Base-by-base conservation (phyloP, 192 early-diverging fungal genomes). In the Coemansia sp. region DNA sequence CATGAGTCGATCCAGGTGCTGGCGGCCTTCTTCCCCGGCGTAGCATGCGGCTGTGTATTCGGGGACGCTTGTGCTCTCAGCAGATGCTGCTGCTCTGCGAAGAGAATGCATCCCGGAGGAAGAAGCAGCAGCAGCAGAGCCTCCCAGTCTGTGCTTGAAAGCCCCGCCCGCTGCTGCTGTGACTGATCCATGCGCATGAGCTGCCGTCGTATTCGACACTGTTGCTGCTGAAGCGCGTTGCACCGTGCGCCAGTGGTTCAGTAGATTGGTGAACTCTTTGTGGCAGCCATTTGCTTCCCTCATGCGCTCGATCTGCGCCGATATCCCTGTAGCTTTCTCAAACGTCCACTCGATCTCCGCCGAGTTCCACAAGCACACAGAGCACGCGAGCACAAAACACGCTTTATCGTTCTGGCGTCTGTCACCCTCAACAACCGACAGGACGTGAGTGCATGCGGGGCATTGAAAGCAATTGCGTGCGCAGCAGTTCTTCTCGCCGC, bases 381-480 rank as follows among this genome's bases (percentile, higher is more conserved):
- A 83, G 71, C 97, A 99, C 2, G 86, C 66, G 21, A 97, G 82
- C 70, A 89, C 88, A 68, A 90, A 74, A 33, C 61, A 92, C 16
- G 87, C 82, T 51, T 80, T 37, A 74, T 21, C 40, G 21, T 35
- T 23, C 48, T 51, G 48, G 7, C 48, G 48, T 25, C 48, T 23
- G 58, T 58, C 31, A 62, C 40, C 87, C 28, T 89, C 89, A 0
- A 90, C 84, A 26, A 94, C 93, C 0, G 87, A 84, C 20, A 95
- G 78, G 7, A 89, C 89, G 33, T 90, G 90, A 30, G 88, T 85
- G 82, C 94, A 97, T 21, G 87, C 77, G 7, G 95, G 95, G 72
- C 95, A 97, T 52, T 95, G 87, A 63, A 97, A 97, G 75, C 95
- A 97, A 68, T 95, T 97, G 40, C 94, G 86, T 2, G 90, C 91